A percentile compares a stretch with the other conserved stretches of the same genome.
These are phyloP conservation scores for Cystobasidiaceae sp. DNA, from an alignment of 1,284 basidiomycete species.

Conservation along the genomic window DNA sequence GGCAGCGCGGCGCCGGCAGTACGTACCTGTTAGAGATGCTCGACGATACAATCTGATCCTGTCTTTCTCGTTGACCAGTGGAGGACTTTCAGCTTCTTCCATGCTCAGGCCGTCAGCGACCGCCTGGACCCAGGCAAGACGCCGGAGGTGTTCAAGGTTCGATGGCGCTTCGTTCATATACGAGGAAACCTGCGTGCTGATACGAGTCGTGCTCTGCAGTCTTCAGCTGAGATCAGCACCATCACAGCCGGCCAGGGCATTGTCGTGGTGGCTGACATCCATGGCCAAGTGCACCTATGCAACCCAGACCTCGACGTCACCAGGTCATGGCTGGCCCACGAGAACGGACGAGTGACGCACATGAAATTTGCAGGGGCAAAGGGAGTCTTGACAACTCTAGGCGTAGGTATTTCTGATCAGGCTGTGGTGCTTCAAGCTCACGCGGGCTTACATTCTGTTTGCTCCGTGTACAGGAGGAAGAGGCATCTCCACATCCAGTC, in stretches of 20 bases:
- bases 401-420: slow-evolving; percentile 77
- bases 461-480: slow-evolving; percentile 1
- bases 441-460: no score
- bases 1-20: slow-evolving; percentile 24
- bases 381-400: slow-evolving; percentile 73
- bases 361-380: slow-evolving; percentile 43
- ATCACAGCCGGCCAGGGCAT: slow-evolving; percentile 59
- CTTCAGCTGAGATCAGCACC: slow-evolving; percentile 64
- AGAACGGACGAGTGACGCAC: slow-evolving; percentile 33
- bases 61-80: slow-evolving; percentile 18
- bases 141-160: slow-evolving; percentile 70
- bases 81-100: slow-evolving; percentile 58
- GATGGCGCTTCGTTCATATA: background rate
- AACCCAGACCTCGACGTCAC: slow-evolving; percentile 66
- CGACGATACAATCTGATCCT: background rate
- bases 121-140: slow-evolving; percentile 65
- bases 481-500: slow-evolving; percentile 45
- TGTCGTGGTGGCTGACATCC: slow-evolving; percentile 69
- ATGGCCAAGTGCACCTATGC: slow-evolving; percentile 70
- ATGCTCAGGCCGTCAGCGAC: slow-evolving; percentile 68
- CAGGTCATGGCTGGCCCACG: slow-evolving; percentile 39
- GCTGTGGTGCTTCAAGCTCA: no score
- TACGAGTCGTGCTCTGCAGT: slow-evolving; percentile 12
- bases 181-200: background rate
- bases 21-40: background rate